A percentile compares a stretch with the other conserved stretches of the same genome.
phyloP scores from a whole-genome alignment of 1,284 basidiomycete species.

The Spongispora temasekensis region DNA sequence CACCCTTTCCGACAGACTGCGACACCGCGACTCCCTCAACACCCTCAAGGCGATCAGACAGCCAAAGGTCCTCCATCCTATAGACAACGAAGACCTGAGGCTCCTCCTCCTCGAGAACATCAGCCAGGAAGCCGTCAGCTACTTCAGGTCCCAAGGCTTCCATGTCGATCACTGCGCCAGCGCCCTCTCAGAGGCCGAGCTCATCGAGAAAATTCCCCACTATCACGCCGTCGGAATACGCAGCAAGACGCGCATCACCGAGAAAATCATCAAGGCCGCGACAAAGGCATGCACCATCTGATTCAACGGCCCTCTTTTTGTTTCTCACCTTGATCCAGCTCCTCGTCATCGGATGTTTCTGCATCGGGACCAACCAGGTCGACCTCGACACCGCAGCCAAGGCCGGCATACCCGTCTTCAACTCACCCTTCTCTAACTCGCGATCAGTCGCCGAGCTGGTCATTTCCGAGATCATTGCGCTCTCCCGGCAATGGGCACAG shows the following conservation, averaged over 20 bases:
- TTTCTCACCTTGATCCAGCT: constrained; percentile 60
- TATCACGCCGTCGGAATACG: constrained; percentile 98
- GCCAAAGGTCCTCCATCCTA: constrained; percentile 72
- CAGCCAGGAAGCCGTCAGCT: constrained; percentile 84
- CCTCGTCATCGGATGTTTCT: constrained; percentile 98
- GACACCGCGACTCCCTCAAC: constrained; percentile 31
- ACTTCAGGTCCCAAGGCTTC: constrained; percentile 86
- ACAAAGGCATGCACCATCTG: constrained; percentile 56
- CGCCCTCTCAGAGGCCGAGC: constrained; percentile 91
- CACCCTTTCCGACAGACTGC: constrained; percentile 47
- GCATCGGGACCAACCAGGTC: constrained; percentile 99
- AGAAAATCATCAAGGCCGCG: constrained; percentile 85
- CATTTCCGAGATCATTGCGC: constrained; percentile 89
- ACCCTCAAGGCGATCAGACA: constrained; percentile 43
- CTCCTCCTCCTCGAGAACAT: constrained; percentile 95
- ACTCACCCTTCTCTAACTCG: constrained; percentile 99
- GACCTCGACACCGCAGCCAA: constrained; percentile 84
- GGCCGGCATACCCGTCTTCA: constrained; percentile 97
- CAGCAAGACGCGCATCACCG: constrained; percentile 96
- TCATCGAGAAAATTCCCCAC: constrained; percentile 80
- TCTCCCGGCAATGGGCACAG: constrained; percentile 94
- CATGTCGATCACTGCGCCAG: constrained; percentile 90
- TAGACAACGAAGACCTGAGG: constrained; percentile 73
- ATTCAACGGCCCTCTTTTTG: constrained; percentile 1
- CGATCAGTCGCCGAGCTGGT: constrained; percentile 99